Conservation (phyloP, 805 yeast species). For the Candida maris region DNA sequence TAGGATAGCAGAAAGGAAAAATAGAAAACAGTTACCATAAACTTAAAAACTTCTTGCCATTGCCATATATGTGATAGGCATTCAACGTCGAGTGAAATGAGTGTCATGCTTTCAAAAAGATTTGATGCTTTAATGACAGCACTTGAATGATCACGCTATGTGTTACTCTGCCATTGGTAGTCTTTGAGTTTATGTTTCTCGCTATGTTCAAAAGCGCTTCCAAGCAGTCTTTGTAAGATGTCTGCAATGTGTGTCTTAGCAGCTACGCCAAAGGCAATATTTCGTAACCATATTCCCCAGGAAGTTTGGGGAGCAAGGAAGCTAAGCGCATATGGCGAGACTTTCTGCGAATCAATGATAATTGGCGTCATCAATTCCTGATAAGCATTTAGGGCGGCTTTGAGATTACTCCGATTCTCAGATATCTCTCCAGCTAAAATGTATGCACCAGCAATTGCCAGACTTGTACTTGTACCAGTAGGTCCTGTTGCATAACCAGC, state of each 20-base stretch:
- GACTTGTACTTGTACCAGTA: background rate
- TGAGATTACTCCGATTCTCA: background rate
- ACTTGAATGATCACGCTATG: too few species aligned
- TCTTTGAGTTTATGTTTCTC: background rate
- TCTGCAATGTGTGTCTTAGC: background rate
- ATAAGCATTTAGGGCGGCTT: background rate
- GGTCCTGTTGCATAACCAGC: slow-evolving; percentile 1
- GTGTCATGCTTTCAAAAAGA: too few species aligned
- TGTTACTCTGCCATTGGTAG: background rate
- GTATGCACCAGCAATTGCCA: slow-evolving; percentile 1
- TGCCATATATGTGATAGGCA: too few species aligned
- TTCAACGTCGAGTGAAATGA: too few species aligned
- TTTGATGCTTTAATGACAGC: too few species aligned
- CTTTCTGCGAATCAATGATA: background rate
- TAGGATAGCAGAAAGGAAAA: too few species aligned
- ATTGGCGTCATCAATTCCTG: background rate
- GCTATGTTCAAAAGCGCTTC: background rate
- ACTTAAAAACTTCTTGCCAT: too few species aligned
- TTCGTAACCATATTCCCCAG: background rate
- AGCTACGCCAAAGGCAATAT: background rate
- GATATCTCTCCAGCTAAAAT: background rate
- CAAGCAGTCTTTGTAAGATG: background rate
- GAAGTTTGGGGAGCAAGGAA: background rate
- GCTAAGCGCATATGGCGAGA: background rate
- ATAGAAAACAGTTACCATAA: too few species aligned